Evolutionary conservation across 2,329 filamentous ascomycete species (phyloP).

Genomic region (Cladosporium halotolerans): DNA sequence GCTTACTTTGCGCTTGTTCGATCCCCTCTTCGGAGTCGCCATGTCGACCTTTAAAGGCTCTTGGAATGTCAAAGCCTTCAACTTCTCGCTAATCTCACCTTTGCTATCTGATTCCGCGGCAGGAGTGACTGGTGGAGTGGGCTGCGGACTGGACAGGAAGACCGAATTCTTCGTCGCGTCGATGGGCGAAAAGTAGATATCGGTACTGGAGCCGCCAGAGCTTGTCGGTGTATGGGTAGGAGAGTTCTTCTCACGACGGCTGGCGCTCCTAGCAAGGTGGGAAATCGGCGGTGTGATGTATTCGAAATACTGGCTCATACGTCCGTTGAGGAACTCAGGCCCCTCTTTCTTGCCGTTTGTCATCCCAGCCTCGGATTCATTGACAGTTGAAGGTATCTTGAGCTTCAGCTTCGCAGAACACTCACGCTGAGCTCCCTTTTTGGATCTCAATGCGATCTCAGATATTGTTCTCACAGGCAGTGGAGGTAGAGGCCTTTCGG

Average conservation of each 20-base stretch:
- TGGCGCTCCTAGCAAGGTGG: background rate
- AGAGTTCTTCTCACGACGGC: slow-evolving; percentile 1
- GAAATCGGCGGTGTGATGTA: slow-evolving; percentile 5
- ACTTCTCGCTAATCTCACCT: background rate
- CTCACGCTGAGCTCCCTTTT: background rate
- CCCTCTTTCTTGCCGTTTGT: no score
- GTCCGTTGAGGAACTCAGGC: background rate
- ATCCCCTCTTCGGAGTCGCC: background rate
- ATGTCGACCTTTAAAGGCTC: no score
- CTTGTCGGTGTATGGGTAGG: slow-evolving; percentile 2
- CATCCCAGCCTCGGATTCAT: no score
- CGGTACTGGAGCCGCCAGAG: slow-evolving; percentile 5
- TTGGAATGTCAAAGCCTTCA: no score
- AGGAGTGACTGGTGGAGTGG: slow-evolving; percentile 15
- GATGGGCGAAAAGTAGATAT: slow-evolving; percentile 25
- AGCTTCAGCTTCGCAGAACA: background rate
- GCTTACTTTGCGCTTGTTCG: slow-evolving; percentile 13
- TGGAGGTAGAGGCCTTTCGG: background rate
- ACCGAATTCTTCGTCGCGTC: slow-evolving; percentile 18
- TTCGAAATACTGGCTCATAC: slow-evolving; percentile 7
- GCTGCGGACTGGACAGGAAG: slow-evolving; percentile 21
- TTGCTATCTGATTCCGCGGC: background rate
- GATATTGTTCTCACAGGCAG: background rate
- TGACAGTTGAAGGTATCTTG: no score
- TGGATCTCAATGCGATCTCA: background rate